A percentile compares a stretch with the other conserved stretches of the same genome.
Evolutionary conservation across 805 yeast species (phyloP).

Genomic region (Pichia eremophila): DNA sequence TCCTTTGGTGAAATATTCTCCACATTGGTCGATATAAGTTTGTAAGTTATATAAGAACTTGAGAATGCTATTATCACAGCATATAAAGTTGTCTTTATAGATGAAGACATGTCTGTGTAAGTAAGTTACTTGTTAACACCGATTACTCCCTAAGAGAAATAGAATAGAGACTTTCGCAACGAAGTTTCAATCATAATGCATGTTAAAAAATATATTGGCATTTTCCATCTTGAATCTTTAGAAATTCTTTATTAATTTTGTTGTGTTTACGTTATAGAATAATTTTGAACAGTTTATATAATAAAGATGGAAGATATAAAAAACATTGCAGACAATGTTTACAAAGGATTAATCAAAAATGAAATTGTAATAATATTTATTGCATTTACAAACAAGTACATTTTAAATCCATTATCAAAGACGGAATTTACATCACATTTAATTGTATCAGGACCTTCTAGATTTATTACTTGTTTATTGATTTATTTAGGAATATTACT

Average conservation of each 20-base stretch:
- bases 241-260: too few species aligned
- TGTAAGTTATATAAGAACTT: constrained; percentile 4
- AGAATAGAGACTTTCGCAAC: too few species aligned
- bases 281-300: too few species aligned
- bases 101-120: too few species aligned
- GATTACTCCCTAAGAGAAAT: too few species aligned
- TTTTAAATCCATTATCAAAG: constrained; percentile 10
- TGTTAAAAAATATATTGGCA: too few species aligned
- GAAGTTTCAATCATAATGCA: too few species aligned
- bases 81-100: too few species aligned
- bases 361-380: constrained; percentile 1
- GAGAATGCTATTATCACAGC: too few species aligned
- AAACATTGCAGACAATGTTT: background rate
- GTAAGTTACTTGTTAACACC: too few species aligned
- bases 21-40: background rate
- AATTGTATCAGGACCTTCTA: constrained; percentile 15
- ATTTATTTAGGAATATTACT: constrained; percentile 16
- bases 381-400: constrained; percentile 7
- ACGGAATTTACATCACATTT: constrained; percentile 17
- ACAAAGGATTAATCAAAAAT: background rate
- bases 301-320: background rate
- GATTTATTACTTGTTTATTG: constrained; percentile 19
- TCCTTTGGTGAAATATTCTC: background rate
- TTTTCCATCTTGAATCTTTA: too few species aligned
- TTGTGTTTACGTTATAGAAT: too few species aligned